phyloP scores from a whole-genome alignment of 2,329 filamentous ascomycete genomes.

The Trichophyton simii region DNA sequence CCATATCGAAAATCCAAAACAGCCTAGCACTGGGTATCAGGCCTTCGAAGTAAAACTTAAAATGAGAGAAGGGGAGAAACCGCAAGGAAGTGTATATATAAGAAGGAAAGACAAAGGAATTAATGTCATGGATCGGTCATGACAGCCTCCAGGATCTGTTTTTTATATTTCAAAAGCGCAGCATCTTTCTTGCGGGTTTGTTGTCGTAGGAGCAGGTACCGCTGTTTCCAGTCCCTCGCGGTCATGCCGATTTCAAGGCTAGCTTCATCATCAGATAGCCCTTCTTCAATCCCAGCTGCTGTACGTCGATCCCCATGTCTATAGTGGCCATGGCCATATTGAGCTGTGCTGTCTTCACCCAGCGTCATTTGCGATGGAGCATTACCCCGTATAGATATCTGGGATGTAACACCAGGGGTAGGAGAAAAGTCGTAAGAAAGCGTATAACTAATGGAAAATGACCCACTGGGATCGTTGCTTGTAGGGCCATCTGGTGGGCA shows the following conservation, averaged over 20 bases:
- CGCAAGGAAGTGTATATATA: background rate
- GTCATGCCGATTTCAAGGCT: conserved; percentile 19
- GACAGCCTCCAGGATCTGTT: conserved; percentile 32
- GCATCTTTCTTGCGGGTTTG: conserved; percentile 30
- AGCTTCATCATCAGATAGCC: conserved; percentile 17
- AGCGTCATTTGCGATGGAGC: background rate
- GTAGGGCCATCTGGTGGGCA: background rate
- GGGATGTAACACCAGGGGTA: background rate
- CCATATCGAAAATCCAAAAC: background rate
- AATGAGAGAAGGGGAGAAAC: background rate
- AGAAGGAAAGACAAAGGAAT: background rate
- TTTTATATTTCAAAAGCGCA: conserved; percentile 29
- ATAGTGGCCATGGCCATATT: background rate
- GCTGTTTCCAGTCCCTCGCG: conserved; percentile 27
- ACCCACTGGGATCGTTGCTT: background rate
- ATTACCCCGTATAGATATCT: background rate
- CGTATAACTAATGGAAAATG: background rate
- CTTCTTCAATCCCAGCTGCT: background rate
- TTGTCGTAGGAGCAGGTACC: conserved; percentile 26
- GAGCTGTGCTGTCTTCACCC: background rate
- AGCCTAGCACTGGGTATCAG: background rate
- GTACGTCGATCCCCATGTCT: background rate
- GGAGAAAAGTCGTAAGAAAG: conserved; percentile 8
- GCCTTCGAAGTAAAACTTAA: background rate
- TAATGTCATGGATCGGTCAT: conserved; percentile 18